Conservation (phyloP, 2,329 filamentous ascomycete genomes). For the Aspergillus proliferans region DNA sequence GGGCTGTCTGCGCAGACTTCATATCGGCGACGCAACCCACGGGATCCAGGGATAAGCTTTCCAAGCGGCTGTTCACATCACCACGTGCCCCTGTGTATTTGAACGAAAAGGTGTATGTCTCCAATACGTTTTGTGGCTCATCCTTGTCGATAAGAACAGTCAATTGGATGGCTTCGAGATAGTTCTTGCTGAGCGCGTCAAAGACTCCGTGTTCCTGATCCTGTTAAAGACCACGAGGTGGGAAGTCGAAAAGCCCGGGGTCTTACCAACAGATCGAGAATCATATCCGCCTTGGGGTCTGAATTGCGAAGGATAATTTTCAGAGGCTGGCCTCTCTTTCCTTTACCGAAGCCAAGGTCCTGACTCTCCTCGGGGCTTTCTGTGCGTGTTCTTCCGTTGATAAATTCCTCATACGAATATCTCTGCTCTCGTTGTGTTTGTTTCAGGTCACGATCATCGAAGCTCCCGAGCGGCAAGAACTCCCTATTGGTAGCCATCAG, state of each 20-base stretch:
- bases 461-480: conserved; percentile 30
- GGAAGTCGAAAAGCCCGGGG: background rate
- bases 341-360: conserved; percentile 13
- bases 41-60: conserved; percentile 22
- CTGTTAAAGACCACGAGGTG: conserved; percentile 16
- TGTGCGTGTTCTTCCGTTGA: conserved; percentile 13
- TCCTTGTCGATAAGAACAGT: conserved; percentile 39
- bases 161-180: conserved; percentile 42
- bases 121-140: conserved; percentile 36
- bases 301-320: conserved; percentile 36
- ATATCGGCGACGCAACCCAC: conserved; percentile 26
- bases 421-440: conserved; percentile 17
- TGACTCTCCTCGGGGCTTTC: conserved; percentile 1
- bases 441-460: conserved; percentile 27
- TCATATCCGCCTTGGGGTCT: conserved; percentile 36
- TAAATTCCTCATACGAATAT: conserved; percentile 23
- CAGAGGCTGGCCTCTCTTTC: conserved; percentile 28
- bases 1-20: conserved; percentile 35
- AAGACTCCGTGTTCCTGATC: conserved; percentile 45
- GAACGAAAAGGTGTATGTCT: conserved; percentile 47
- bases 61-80: conserved; percentile 24
- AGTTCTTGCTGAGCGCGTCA: conserved; percentile 37
- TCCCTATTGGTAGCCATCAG: conserved; percentile 21
- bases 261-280: conserved; percentile 45
- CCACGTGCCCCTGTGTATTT: conserved; percentile 32